Percentiles rank a stretch among this genome's conserved stretches.
Conservation (phyloP, 306 rosid species). For the Vigna angularis region DNA sequence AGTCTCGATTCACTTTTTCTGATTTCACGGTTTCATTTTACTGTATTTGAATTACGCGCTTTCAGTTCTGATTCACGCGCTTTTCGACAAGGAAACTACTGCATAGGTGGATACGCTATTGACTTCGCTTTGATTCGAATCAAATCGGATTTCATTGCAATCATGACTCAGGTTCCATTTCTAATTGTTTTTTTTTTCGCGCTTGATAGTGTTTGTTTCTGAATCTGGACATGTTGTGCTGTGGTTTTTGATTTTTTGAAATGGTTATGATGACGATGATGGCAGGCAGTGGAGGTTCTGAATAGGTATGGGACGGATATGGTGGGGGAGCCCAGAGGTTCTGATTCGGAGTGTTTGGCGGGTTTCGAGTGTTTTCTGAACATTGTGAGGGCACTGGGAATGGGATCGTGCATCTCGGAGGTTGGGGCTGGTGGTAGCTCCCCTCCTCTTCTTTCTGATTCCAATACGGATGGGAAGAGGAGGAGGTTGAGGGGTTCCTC, state of each 20-base stretch:
- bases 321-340: slow-evolving; percentile 59
- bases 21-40: slow-evolving; percentile 11
- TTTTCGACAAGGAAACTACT: slow-evolving; percentile 31
- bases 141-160: slow-evolving; percentile 37
- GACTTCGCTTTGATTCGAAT: neutral
- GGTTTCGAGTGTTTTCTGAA: slow-evolving; percentile 87
- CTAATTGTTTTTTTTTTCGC: too few species aligned
- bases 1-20: neutral
- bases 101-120: slow-evolving; percentile 31
- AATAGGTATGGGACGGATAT: slow-evolving; percentile 64
- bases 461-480: slow-evolving; percentile 53
- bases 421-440: slow-evolving; percentile 43
- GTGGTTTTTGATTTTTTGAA: slow-evolving; percentile 1
- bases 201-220: slow-evolving; percentile 32
- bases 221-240: slow-evolving; percentile 11
- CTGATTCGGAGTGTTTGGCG: slow-evolving; percentile 66
- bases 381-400: slow-evolving; percentile 86
- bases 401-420: slow-evolving; percentile 83
- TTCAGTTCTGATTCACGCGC: slow-evolving; percentile 22
- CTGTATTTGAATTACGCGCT: neutral
- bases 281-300: slow-evolving; percentile 49
- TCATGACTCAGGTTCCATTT: slow-evolving; percentile 54
- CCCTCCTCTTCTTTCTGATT: slow-evolving; percentile 49
- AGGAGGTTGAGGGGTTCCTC: slow-evolving; percentile 53
- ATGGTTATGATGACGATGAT: slow-evolving; percentile 18